Evolutionary conservation across 495 filamentous ascomycete species (phyloP), one percentile per base, ranked within the genome.

Genomic region (Aspergillus avenaceus): DNA sequence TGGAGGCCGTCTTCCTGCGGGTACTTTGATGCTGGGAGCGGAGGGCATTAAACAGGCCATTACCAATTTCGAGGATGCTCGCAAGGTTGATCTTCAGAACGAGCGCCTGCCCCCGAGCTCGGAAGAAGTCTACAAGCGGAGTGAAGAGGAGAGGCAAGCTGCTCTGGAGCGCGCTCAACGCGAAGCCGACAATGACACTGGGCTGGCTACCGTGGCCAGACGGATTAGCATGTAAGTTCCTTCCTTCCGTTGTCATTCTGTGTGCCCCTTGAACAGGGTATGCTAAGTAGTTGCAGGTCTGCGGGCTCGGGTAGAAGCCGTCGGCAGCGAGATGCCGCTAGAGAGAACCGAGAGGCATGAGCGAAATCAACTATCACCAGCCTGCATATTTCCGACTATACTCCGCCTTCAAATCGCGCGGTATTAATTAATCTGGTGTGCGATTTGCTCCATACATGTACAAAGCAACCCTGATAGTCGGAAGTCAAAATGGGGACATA

Each of bases 41-140:
- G 93, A 97, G 67, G 93, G 93, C 26, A 98, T 98, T 73, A 98
- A 97, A 76, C 90, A 97, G 60, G 93, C 93, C n/a, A 98, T 98
- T 54, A 88, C 79, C 66, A 93, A 81, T 58, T 98, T 98, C 55
- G 93, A 98, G 66, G 93, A 98, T 66, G 93, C 93, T n/a, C 78
- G 91, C 41, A 96, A 96, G 75, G 95, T 98, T 23, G 93, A 98
- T 76, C 61, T 97, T 52, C 91, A 97, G 71, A 98, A 98, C 64
- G 93, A 98, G 74, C 82, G 86, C 48, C 70, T 97, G 53, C 93
- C 93, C 29, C 93, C 93, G 5, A 90, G 77, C 56, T 89, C 95
- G 50, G 93, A 97, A 47, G 93, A 98, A 64, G 90, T 97, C 12
- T 75, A 83, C 26, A 82, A 82, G 62, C 87, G 85, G 60, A 85